These are phyloP conservation scores for Kwoniella mangroviensis DNA, from an alignment of 768 basidiomycete species.

Conservation along the genomic window DNA sequence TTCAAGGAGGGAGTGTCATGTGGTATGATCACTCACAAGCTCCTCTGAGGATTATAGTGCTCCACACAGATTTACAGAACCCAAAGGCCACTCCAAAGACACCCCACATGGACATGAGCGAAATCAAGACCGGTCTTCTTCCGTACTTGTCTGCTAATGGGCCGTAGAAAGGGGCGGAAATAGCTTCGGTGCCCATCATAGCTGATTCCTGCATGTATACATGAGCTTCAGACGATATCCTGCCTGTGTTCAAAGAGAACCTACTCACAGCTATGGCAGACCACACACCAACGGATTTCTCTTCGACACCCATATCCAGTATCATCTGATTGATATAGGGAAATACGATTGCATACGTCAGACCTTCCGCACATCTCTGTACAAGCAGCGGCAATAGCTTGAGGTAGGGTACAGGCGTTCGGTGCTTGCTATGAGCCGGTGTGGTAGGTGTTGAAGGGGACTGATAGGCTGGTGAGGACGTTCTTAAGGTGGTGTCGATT, in stretches of 20 bases:
- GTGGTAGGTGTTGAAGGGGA: slow-evolving; percentile 5
- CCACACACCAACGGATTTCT: slow-evolving; percentile 45
- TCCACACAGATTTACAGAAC: slow-evolving; percentile 31
- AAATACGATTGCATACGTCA: slow-evolving; percentile 43
- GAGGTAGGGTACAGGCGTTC: slow-evolving; percentile 34
- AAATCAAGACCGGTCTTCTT: slow-evolving; percentile 38
- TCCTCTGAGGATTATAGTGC: slow-evolving; percentile 30
- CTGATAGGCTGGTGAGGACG: slow-evolving; percentile 8
- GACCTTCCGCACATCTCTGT: slow-evolving; percentile 37
- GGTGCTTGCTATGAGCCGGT: background rate
- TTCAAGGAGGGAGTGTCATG: background rate
- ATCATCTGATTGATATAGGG: slow-evolving; percentile 52
- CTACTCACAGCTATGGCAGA: slow-evolving; percentile 39
- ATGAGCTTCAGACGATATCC: background rate
- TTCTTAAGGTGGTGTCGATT: background rate
- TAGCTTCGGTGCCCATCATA: slow-evolving; percentile 39
- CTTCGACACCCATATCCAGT: slow-evolving; percentile 38
- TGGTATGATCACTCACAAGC: slow-evolving; percentile 25
- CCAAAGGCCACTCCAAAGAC: slow-evolving; percentile 37
- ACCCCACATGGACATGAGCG: slow-evolving; percentile 34
- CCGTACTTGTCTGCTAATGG: slow-evolving; percentile 39
- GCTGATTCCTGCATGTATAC: slow-evolving; percentile 34
- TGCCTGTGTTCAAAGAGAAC: background rate
- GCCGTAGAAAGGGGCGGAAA: slow-evolving; percentile 41
- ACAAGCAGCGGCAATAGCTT: slow-evolving; percentile 39